Base-by-base conservation (phyloP, 805 yeast genomes). In the Wickerhamiella sorbophila region DNA sequence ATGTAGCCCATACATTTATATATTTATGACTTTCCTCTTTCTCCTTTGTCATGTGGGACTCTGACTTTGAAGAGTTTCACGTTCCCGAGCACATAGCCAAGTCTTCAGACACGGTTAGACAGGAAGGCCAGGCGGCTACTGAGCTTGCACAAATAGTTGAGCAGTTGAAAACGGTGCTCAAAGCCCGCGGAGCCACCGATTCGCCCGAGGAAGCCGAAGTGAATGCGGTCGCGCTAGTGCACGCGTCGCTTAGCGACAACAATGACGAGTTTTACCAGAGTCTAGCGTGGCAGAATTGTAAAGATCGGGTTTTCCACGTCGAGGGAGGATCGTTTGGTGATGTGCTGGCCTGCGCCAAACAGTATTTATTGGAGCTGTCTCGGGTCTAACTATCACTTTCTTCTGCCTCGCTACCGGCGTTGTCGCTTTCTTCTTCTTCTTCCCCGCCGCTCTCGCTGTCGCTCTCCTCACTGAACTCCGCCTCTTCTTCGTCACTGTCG, bases 201-300 rank as follows among this genome's bases (percentile, higher is more conserved):
- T 15, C 18, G 17, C 19, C 34, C 17, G 8, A 3, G 10, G 21
- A 38, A 31, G 9, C 42, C 37, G 47, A 52, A 36, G 36, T 50
- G 47, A 41, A 57, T 50, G 41, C 64, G 46, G 41, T 54, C 46
- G 52, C 50, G 43, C 46, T 60, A 6, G 58, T 54, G 18, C 53
- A 49, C 17, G 49, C 55, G 22, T 49, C 58, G 14, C 43, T 52
- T n/a, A 46, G 48, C n/a, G 50, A 54, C 41, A 38, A 33, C 2
- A 40, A 31, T n/a, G 54, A 48, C 36, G 44, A 33, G 24, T 52
- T 54, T 22, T 54, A 50, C 44, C 29, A 31, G 10, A 40, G 51
- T 26, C 39, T 34, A 15, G 49, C 49, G 10, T 58, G 57, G 44
- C 24, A 32, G n/a, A 27, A 18, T 12, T 51, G 41, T 34, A 38